These are phyloP conservation scores for Silene uniflora DNA, from an alignment of 148 eudicot species.

Conservation along the genomic window DNA sequence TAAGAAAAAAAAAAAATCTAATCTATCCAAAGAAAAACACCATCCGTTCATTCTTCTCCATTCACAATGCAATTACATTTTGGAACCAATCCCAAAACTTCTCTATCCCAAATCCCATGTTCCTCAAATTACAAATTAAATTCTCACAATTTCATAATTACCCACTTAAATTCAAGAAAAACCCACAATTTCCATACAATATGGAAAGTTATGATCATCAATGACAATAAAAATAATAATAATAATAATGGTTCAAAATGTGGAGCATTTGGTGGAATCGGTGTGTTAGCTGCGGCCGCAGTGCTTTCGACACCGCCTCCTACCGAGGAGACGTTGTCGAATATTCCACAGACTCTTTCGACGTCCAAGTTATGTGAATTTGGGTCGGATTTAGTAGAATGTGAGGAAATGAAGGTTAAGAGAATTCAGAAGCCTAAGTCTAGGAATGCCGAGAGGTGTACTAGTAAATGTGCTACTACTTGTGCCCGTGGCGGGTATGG, in stretches of 20 bases:
- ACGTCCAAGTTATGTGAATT: constrained; percentile 27
- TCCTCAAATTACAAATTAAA: neutral
- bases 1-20: neutral
- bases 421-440: constrained; percentile 88
- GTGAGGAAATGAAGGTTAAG: constrained; percentile 31
- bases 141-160: neutral
- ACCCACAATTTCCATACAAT: neutral
- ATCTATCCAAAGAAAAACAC: constrained; percentile 19
- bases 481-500: constrained; percentile 79
- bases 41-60: constrained; percentile 18
- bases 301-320: constrained; percentile 30
- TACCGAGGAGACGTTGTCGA: constrained; percentile 53
- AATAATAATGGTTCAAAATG: constrained; percentile 9
- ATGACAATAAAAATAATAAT: constrained; percentile 3
- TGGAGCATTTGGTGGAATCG: constrained; percentile 22
- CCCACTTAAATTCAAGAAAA: neutral
- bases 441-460: constrained; percentile 72
- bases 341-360: constrained; percentile 62
- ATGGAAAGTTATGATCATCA: neutral
- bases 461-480: constrained; percentile 69
- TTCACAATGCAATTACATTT: constrained; percentile 21
- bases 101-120: neutral
- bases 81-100: neutral
- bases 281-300: constrained; percentile 33
- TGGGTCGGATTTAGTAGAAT: constrained; percentile 31